Percentiles rank a stretch among this genome's conserved stretches.
Conservation (phyloP, 108 stramenopile species). For the Schizochytrium sp. region DNA sequence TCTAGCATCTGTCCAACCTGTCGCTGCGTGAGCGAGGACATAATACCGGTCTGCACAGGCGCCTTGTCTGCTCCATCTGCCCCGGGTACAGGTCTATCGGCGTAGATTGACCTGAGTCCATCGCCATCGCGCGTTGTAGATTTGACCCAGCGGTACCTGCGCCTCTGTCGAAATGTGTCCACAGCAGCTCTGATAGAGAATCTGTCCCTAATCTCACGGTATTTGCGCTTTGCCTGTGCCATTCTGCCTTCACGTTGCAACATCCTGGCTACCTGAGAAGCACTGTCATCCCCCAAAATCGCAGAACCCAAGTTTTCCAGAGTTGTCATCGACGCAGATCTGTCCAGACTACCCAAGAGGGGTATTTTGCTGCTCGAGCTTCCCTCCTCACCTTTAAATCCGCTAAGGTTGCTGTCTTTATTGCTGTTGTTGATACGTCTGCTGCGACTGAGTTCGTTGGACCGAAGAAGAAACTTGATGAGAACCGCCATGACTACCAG, state of each 20-base stretch:
- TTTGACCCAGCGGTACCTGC: constrained; percentile 20
- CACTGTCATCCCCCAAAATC: neutral
- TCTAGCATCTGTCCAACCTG: constrained; percentile 42
- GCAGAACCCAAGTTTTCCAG: neutral
- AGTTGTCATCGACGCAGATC: neutral
- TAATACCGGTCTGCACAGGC: neutral
- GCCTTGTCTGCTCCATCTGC: neutral
- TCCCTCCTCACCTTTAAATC: neutral
- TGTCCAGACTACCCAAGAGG: neutral
- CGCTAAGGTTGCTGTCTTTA: neutral
- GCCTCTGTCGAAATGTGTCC: neutral
- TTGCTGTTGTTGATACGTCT: neutral
- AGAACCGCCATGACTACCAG: neutral
- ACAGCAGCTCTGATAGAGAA: constrained; percentile 59
- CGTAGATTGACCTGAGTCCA: constrained; percentile 40
- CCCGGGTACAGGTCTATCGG: neutral
- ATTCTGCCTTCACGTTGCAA: neutral
- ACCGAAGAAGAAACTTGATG: constrained; percentile 46
- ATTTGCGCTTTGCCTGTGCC: constrained; percentile 26
- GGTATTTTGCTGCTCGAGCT: neutral
- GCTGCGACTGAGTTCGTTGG: constrained; percentile 22
- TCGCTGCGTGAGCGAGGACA: constrained; percentile 13
- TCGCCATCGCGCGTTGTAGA: constrained; percentile 28
- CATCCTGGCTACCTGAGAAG: neutral
- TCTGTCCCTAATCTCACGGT: neutral